Base-by-base conservation (phyloP, 129 eudicot genomes). In the Chrysanthemum lavandulifolium region DNA sequence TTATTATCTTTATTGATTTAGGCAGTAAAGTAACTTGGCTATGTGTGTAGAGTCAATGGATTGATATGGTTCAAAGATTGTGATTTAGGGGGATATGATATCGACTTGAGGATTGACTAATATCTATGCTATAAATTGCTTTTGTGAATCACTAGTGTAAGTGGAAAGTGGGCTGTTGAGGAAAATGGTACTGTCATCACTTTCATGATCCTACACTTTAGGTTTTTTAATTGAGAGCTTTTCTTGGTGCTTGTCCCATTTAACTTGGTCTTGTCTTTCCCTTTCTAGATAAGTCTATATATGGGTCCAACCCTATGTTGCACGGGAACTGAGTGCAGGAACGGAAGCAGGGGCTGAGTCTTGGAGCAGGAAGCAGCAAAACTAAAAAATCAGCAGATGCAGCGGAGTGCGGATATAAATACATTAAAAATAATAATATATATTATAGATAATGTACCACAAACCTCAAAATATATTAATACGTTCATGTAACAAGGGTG, bases 111-210 rank as follows among this genome's bases (percentile, higher is more conserved):
- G 76, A 77, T 77, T 61, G 81, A 25, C 10, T 70, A 49, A 19
- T 61, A 71, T 78, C 82, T 73, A 65, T 65, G 72, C 63, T 57
- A 40, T 27, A 29, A 23, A 18, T 31, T 25, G 62, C 31, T 31
- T 55, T 65, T 78, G 82, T 65, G 73, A 72, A 47, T 72, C 69
- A 72, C 43, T 27, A 29, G 73, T 56, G 78, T 76, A 13, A 65
- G 73, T 72, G 78, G 82, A 72, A 72, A 43, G 73, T 71, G 82
- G 77, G 68, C 6, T 45, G 78, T 78, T 78, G 77, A 71, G 77
- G 72, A 56, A 71, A 58, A 65, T 55, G 54, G 8, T 18, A 57
- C 54, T 29, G 57, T 78, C 67, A 55, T 78, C 77, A 71, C 73
- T 78, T 71, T 78, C 65, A 53, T 40, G 47, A 40, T 77, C 11